Percentiles rank a stretch among this genome's conserved stretches.
Conservation (phyloP, 768 basidiomycete species). For the Cubamyces lactineus region DNA sequence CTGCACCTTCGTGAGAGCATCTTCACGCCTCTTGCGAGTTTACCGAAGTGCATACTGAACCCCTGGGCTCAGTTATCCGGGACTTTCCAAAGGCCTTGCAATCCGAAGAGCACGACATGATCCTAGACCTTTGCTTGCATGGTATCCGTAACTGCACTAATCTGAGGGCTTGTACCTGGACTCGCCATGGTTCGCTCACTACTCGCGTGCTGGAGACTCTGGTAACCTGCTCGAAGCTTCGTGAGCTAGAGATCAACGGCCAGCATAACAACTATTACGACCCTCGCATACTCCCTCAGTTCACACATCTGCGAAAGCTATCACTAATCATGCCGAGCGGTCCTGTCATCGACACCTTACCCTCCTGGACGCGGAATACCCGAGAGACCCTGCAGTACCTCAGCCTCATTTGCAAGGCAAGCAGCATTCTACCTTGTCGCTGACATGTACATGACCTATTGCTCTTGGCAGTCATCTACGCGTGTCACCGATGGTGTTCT, state of each 20-base stretch:
- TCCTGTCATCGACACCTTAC: constrained; percentile 52
- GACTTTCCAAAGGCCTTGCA: constrained; percentile 65
- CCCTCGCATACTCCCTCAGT: constrained; percentile 50
- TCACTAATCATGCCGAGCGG: constrained; percentile 76
- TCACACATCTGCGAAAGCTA: constrained; percentile 57
- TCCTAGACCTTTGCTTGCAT: constrained; percentile 45
- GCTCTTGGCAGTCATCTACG: constrained; percentile 51
- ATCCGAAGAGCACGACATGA: constrained; percentile 35
- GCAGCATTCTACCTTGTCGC: constrained; percentile 4
- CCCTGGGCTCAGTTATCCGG: constrained; percentile 57
- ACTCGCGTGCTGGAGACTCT: constrained; percentile 62
- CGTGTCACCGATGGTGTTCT: constrained; percentile 62
- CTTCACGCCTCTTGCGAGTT: background rate
- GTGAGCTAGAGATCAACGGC: constrained; percentile 75
- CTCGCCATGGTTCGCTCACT: constrained; percentile 74
- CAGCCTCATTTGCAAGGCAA: constrained; percentile 72
- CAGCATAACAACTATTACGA: constrained; percentile 57
- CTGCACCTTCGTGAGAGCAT: background rate
- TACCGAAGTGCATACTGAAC: background rate
- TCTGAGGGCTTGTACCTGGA: constrained; percentile 73
- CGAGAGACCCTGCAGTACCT: constrained; percentile 55
- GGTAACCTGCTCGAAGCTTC: constrained; percentile 43
- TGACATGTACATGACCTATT: background rate
- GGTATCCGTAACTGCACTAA: constrained; percentile 66
- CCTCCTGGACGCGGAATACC: constrained; percentile 52